These are phyloP conservation scores for Vigna nakashimae DNA, from an alignment of 306 rosid genomes.

Conservation along the genomic window DNA sequence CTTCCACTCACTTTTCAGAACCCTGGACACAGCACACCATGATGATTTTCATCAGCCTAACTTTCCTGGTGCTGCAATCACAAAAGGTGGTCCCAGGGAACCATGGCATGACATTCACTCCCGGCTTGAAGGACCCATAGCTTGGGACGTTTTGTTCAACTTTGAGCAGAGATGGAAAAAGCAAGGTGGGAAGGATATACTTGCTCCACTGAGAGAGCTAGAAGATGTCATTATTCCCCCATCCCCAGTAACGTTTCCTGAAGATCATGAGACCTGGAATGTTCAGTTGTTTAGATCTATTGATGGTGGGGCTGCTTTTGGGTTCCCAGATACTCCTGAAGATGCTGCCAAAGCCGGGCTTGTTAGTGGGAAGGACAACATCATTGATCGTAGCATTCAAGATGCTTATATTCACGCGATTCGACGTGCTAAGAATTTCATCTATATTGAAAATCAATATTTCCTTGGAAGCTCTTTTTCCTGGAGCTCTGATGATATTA, in stretches of 20 bases:
- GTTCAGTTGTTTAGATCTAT: slow-evolving; percentile 82
- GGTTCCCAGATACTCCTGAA: slow-evolving; percentile 80
- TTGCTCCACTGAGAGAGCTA: slow-evolving; percentile 63
- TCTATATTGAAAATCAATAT: slow-evolving; percentile 78
- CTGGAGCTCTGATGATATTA: slow-evolving; percentile 64
- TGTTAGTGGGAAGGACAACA: slow-evolving; percentile 75
- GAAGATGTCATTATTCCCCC: slow-evolving; percentile 67
- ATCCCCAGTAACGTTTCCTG: slow-evolving; percentile 68
- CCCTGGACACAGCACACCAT: slow-evolving; percentile 73
- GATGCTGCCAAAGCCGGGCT: slow-evolving; percentile 79
- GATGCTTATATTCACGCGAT: slow-evolving; percentile 77
- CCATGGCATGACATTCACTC: slow-evolving; percentile 87
- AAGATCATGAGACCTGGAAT: slow-evolving; percentile 75
- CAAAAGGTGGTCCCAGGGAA: slow-evolving; percentile 81
- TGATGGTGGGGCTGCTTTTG: slow-evolving; percentile 85
- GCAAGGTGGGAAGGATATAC: slow-evolving; percentile 81
- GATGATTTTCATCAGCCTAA: slow-evolving; percentile 82
- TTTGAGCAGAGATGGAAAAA: slow-evolving; percentile 82
- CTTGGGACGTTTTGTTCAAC: slow-evolving; percentile 82
- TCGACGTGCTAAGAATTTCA: slow-evolving; percentile 75
- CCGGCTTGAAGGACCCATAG: slow-evolving; percentile 80
- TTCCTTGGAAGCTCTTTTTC: slow-evolving; percentile 76
- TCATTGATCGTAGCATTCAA: slow-evolving; percentile 79
- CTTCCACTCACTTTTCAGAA: slow-evolving; percentile 76
- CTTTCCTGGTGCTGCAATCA: slow-evolving; percentile 64